These are phyloP conservation scores for Salix viminalis DNA, from an alignment of 345 rosid species.

Conservation along the genomic window DNA sequence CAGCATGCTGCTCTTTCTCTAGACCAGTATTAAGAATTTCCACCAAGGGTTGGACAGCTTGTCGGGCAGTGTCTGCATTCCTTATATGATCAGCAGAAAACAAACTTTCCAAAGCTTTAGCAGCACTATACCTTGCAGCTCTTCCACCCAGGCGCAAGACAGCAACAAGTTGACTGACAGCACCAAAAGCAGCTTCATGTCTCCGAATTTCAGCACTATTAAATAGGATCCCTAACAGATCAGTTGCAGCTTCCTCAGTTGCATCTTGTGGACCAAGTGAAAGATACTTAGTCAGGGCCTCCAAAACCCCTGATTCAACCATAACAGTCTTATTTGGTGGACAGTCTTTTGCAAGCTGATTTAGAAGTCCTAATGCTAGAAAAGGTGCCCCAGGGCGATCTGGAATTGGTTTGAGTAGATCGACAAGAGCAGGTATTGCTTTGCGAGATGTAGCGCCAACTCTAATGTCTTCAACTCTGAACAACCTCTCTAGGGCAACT, in stretches of 20 bases:
- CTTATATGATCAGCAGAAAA: conserved; percentile 96
- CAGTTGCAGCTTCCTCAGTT: conserved; percentile 99
- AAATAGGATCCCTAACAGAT: conserved; percentile 80
- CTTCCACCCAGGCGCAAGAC: conserved; percentile 97
- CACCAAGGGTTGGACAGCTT: conserved; percentile 97
- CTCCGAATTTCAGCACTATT: conserved; percentile 88
- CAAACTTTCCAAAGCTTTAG: conserved; percentile 91
- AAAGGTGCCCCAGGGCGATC: conserved; percentile 99
- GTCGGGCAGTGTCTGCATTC: conserved; percentile 89
- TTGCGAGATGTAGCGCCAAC: conserved; percentile 96
- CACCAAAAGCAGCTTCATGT: conserved; percentile 94
- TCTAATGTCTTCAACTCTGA: conserved; percentile 98
- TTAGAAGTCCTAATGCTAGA: conserved; percentile 82
- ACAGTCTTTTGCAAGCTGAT: conserved; percentile 89
- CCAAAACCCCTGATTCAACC: conserved; percentile 97
- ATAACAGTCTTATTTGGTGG: conserved; percentile 81
- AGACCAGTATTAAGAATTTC: conserved; percentile 93
- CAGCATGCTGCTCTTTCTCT: conserved; percentile 98
- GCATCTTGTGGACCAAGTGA: conserved; percentile 98
- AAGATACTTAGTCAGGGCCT: conserved; percentile 91
- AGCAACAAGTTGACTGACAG: conserved; percentile 93
- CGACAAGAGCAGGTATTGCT: conserved; percentile 95
- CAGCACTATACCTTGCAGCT: conserved; percentile 93
- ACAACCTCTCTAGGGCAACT: conserved; percentile 96
- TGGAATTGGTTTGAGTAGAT: conserved; percentile 97